These are phyloP conservation scores for Musa acuminata DNA, from an alignment of 176 grass and related monocot species.

Conservation along the genomic window DNA sequence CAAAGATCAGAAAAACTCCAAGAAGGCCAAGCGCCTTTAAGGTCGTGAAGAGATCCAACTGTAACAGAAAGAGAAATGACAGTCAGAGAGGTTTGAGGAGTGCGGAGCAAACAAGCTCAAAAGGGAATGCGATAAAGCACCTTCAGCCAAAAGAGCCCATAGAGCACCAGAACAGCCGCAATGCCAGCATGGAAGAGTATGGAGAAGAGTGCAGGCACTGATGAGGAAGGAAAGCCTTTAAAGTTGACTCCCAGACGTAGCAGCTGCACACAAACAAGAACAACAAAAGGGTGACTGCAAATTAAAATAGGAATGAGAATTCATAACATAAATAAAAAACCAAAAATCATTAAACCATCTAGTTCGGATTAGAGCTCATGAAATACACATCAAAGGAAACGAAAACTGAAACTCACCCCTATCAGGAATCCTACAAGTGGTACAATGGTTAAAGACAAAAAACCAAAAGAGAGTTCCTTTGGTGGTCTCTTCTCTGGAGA, in stretches of 20 bases:
- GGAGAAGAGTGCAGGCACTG: constrained; percentile 52
- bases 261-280: constrained; percentile 38
- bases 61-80: constrained; percentile 16
- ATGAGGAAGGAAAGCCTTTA: constrained; percentile 63
- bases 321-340: background rate
- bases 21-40: constrained; percentile 68
- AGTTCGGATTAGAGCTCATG: background rate
- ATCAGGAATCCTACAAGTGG: constrained; percentile 78
- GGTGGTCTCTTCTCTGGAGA: constrained; percentile 77
- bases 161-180: constrained; percentile 71
- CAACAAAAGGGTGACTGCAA: background rate
- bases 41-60: constrained; percentile 97
- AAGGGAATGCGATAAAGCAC: constrained; percentile 14
- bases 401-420: constrained; percentile 42
- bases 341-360: background rate
- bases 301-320: background rate
- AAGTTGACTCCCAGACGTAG: constrained; percentile 63
- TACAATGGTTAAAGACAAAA: constrained; percentile 45
- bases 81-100: background rate
- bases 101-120: background rate
- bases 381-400: background rate
- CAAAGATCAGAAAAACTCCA: constrained; percentile 48
- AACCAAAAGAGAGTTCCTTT: constrained; percentile 69
- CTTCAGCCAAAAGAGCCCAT: constrained; percentile 94
- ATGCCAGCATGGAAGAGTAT: constrained; percentile 75